Percentiles rank a stretch among this genome's conserved stretches.
These are phyloP conservation scores for Aspergillus proliferans DNA, from an alignment of 2,329 filamentous ascomycete genomes.

Conservation along the genomic window DNA sequence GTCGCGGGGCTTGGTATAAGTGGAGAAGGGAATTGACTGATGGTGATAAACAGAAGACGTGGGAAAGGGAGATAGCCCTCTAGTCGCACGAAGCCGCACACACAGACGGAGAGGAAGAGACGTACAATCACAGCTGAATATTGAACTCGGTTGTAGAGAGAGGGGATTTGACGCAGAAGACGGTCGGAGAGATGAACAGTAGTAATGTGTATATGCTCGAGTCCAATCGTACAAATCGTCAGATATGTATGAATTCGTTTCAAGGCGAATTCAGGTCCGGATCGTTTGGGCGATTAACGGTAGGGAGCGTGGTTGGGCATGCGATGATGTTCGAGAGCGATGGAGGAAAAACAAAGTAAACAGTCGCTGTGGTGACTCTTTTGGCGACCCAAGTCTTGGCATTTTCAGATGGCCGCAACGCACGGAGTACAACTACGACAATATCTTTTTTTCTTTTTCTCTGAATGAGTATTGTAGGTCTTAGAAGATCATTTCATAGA, in stretches of 20 bases:
- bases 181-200: not conserved
- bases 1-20: not conserved
- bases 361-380: constrained; percentile 20
- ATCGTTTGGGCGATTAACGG: not conserved
- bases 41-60: not conserved
- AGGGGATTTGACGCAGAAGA: not conserved
- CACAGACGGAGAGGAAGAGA: too few species aligned
- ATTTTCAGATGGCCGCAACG: not conserved
- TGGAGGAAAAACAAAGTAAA: constrained; percentile 13
- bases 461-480: too few species aligned
- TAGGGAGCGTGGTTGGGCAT: constrained; percentile 4
- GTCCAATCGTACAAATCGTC: not conserved
- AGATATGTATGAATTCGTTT: not conserved
- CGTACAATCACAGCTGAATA: too few species aligned
- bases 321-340: not conserved
- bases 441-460: too few species aligned
- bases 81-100: not conserved
- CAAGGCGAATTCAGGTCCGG: not conserved
- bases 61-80: not conserved
- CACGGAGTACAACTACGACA: too few species aligned
- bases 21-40: not conserved
- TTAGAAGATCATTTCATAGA: too few species aligned
- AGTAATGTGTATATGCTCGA: not conserved
- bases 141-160: not conserved
- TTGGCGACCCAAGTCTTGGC: not conserved